Percentiles rank a stretch among this genome's conserved stretches.
phyloP scores from a whole-genome alignment of 345 rosid genomes.

The Barbarea vulgaris region DNA sequence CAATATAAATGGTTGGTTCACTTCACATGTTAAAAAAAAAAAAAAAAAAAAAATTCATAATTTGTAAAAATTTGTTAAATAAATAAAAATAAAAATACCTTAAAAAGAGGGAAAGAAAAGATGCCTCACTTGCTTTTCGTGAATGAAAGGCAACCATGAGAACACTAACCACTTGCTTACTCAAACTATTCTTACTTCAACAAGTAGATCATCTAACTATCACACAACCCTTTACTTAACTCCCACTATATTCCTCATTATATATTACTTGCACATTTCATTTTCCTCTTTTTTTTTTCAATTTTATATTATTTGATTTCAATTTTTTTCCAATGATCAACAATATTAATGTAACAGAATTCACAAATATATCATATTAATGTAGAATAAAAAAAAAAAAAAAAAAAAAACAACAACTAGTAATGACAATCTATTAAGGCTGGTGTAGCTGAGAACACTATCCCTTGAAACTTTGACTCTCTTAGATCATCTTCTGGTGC shows the following conservation, averaged over 20 bases:
- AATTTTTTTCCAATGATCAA: background rate
- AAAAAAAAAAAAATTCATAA: background rate
- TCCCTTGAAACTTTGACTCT: constrained; percentile 61
- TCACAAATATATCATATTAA: constrained; percentile 46
- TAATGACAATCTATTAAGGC: constrained; percentile 93
- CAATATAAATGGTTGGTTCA: constrained; percentile 44
- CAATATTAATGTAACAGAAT: constrained; percentile 39
- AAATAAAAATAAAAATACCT: background rate
- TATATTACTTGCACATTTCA: constrained; percentile 38
- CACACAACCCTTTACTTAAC: constrained; percentile 45
- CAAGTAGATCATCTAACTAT: constrained; percentile 51
- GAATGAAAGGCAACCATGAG: constrained; percentile 84
- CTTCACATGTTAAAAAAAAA: constrained; percentile 43
- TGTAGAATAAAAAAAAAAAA: background rate
- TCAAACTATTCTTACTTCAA: constrained; percentile 78
- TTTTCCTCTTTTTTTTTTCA: constrained; percentile 15
- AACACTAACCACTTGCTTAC: constrained; percentile 81
- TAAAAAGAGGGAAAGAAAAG: constrained; percentile 45
- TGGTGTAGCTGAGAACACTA: constrained; percentile 53
- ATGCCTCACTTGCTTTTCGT: constrained; percentile 87
- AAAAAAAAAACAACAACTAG: constrained; percentile 35
- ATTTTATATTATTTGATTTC: background rate
- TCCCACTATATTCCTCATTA: constrained; percentile 40
- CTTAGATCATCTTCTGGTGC: constrained; percentile 81
- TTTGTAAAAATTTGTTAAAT: background rate